Evolutionary conservation across 2,329 filamentous ascomycete species (phyloP).

Genomic region (Aspergillus hiratsukae): DNA sequence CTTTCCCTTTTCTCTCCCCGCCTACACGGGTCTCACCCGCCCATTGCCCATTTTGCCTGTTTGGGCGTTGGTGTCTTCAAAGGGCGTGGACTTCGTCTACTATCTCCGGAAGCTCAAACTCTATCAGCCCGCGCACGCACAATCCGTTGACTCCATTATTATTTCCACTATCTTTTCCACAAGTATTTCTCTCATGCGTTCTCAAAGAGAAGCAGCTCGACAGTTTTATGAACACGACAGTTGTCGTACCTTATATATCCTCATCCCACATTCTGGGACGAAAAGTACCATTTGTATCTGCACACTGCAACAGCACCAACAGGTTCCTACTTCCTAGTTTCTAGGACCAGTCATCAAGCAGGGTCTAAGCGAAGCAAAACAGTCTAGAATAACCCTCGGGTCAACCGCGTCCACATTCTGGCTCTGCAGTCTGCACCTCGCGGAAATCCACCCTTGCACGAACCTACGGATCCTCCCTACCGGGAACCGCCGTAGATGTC

Average conservation of each 20-base stretch:
- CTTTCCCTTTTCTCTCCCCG: constrained; percentile 24
- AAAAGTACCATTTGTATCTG: neutral
- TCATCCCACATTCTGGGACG: neutral
- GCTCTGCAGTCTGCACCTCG: neutral
- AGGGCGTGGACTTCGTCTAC: neutral
- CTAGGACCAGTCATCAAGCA: neutral
- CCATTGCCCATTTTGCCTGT: constrained; percentile 5
- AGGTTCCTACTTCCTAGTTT: no score
- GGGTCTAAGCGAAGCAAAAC: neutral
- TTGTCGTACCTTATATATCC: neutral
- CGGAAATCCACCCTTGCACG: neutral
- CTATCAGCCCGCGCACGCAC: neutral
- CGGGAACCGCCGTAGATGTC: neutral
- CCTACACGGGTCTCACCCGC: neutral
- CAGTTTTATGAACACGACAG: neutral
- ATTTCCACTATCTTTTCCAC: neutral
- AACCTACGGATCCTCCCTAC: neutral
- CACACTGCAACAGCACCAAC: neutral
- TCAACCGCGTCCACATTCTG: neutral
- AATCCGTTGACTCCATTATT: neutral
- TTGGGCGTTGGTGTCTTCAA: constrained; percentile 17
- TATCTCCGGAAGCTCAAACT: neutral
- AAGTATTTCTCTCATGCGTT: neutral
- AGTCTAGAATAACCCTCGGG: neutral
- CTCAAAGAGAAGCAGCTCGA: neutral